A percentile compares a stretch with the other conserved stretches of the same genome.
Conservation (phyloP, 2,329 filamentous ascomycete species). For the Botrytis fragariae region DNA sequence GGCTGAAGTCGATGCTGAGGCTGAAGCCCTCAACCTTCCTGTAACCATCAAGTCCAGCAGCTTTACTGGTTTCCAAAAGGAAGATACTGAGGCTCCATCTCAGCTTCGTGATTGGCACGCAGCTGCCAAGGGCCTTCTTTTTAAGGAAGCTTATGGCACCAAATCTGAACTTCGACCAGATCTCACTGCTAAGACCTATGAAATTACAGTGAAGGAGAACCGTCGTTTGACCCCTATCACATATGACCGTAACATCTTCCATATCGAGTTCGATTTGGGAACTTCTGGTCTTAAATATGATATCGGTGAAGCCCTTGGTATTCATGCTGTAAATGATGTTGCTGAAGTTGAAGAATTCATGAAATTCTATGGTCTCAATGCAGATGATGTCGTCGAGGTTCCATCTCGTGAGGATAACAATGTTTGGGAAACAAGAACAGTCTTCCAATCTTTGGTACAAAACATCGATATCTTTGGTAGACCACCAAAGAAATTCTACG, state of each 20-base stretch:
- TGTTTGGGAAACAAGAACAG: slow-evolving; percentile 80
- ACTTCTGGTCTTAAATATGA: slow-evolving; percentile 90
- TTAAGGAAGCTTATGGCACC: slow-evolving; percentile 91
- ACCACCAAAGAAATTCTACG: slow-evolving; percentile 97
- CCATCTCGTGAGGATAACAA: slow-evolving; percentile 75
- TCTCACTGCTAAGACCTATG: slow-evolving; percentile 77
- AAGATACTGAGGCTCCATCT: slow-evolving; percentile 64
- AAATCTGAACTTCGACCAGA: slow-evolving; percentile 76
- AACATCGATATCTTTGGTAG: slow-evolving; percentile 97
- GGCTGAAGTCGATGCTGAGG: slow-evolving; percentile 66
- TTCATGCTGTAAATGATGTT: slow-evolving; percentile 91
- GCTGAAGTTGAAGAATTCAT: slow-evolving; percentile 81
- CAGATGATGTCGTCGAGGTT: slow-evolving; percentile 84
- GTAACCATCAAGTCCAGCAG: slow-evolving; percentile 71
- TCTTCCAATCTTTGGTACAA: slow-evolving; percentile 87
- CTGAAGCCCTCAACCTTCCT: slow-evolving; percentile 52
- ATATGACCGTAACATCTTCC: slow-evolving; percentile 99
- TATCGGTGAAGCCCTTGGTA: slow-evolving; percentile 94
- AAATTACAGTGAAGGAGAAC: slow-evolving; percentile 92
- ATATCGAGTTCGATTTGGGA: slow-evolving; percentile 97
- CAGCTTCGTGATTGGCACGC: slow-evolving; percentile 75
- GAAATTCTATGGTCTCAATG: slow-evolving; percentile 79
- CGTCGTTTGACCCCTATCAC: slow-evolving; percentile 81
- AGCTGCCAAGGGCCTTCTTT: slow-evolving; percentile 81
- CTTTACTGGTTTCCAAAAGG: slow-evolving; percentile 77